phyloP scores from a whole-genome alignment of 768 basidiomycete genomes.

The Amanita rubescens region DNA sequence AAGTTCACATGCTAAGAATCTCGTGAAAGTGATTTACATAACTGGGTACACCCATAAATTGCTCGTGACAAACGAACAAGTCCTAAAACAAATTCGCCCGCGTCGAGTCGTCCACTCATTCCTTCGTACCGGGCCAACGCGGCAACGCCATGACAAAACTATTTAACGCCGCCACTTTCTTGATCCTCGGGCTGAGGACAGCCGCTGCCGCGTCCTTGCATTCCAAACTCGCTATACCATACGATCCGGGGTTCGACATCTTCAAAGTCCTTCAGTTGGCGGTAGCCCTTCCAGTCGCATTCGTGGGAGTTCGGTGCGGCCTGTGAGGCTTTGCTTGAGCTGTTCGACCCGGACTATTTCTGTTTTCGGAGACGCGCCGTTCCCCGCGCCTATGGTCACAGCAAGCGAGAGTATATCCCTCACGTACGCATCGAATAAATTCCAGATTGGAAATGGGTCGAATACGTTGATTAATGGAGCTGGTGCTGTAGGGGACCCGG shows the following conservation, averaged over 20 bases:
- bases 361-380: conserved; percentile 30
- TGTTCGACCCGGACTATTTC: conserved; percentile 31
- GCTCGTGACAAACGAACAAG: too few species aligned
- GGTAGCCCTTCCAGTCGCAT: conserved; percentile 29
- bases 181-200: not conserved
- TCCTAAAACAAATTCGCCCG: too few species aligned
- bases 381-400: conserved; percentile 23
- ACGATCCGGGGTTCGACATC: conserved; percentile 32
- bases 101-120: too few species aligned
- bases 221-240: conserved; percentile 16
- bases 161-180: too few species aligned
- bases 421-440: conserved; percentile 31
- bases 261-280: conserved; percentile 24
- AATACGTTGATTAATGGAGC: conserved; percentile 29
- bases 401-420: conserved; percentile 21
- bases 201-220: not conserved
- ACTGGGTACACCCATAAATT: too few species aligned
- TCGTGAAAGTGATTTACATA: too few species aligned
- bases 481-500: conserved; percentile 40
- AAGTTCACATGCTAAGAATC: too few species aligned
- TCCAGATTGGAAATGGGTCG: conserved; percentile 26
- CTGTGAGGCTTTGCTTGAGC: conserved; percentile 35
- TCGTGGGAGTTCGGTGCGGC: conserved; percentile 44
- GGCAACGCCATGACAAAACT: too few species aligned
- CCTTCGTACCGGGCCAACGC: too few species aligned